Percentiles rank a stretch among this genome's conserved stretches.
These are phyloP conservation scores for Primulina eburnea DNA, from an alignment of 257 asterid genomes.

Conservation along the genomic window DNA sequence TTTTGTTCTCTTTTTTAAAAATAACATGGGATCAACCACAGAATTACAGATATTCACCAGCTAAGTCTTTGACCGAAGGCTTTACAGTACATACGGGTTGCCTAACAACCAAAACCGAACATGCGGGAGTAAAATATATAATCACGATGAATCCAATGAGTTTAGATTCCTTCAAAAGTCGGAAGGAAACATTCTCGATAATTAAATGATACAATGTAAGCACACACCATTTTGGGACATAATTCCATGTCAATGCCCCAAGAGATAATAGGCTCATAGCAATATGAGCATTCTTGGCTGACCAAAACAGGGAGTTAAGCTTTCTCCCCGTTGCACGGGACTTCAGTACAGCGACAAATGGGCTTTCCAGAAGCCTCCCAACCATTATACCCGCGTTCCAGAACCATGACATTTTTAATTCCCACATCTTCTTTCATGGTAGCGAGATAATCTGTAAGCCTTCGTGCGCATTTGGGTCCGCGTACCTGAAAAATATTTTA, in stretches of 20 bases:
- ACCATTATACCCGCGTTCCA: constrained; percentile 85
- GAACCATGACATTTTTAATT: constrained; percentile 64
- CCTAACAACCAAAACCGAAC: not conserved
- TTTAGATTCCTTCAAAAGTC: not conserved
- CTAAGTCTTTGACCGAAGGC: too few relatives aligned
- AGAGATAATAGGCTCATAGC: too few relatives aligned
- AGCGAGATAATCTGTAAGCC: constrained; percentile 40
- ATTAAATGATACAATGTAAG: not conserved
- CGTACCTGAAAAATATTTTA: constrained; percentile 56
- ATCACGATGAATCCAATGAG: not conserved
- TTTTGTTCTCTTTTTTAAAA: too few relatives aligned
- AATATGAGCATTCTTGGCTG: constrained; percentile 5
- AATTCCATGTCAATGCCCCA: not conserved
- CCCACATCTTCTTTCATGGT: constrained; percentile 43
- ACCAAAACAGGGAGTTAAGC: constrained; percentile 35
- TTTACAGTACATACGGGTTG: not conserved
- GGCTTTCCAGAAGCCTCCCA: constrained; percentile 94
- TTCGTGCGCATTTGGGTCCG: constrained; percentile 90
- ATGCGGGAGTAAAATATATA: not conserved
- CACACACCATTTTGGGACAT: not conserved
- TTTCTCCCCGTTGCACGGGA: constrained; percentile 65
- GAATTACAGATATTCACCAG: not conserved
- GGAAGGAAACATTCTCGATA: too few relatives aligned
- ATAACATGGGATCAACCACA: not conserved
- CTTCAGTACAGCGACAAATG: constrained; percentile 76